These are phyloP conservation scores for Cadophora malorum DNA, from an alignment of 2,329 filamentous ascomycete genomes.

Conservation along the genomic window DNA sequence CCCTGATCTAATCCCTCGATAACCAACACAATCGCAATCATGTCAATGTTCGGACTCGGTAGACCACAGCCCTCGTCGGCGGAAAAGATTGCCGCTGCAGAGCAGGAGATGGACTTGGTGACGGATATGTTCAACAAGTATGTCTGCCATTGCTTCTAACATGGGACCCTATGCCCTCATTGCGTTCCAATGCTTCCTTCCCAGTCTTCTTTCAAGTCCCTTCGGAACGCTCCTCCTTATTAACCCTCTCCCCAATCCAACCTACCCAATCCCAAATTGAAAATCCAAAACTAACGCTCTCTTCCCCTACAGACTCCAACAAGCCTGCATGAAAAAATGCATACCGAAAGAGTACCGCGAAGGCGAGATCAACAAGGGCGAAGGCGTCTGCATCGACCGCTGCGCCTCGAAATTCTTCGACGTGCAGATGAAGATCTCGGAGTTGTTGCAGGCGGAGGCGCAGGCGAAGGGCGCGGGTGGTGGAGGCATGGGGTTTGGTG, in stretches of 20 bases:
- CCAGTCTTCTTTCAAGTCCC: too few relatives aligned
- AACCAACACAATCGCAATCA: constrained; percentile 48
- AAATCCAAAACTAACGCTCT: too few relatives aligned
- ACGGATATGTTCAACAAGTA: constrained; percentile 99
- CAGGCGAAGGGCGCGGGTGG: constrained; percentile 65
- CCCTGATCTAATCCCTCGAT: not conserved
- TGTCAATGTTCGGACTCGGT: constrained; percentile 77
- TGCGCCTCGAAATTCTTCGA: constrained; percentile 99
- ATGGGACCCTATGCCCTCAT: constrained; percentile 4
- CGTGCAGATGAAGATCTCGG: constrained; percentile 95
- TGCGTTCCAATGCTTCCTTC: not conserved
- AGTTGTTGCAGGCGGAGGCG: constrained; percentile 92
- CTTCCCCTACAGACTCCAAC: constrained; percentile 67
- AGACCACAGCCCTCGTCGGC: constrained; percentile 88
- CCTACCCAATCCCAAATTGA: too few relatives aligned
- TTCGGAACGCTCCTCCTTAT: not conserved
- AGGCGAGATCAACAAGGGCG: constrained; percentile 97
- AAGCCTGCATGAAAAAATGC: constrained; percentile 93
- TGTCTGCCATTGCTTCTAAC: constrained; percentile 30
- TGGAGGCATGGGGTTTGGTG: constrained; percentile 56
- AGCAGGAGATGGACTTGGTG: constrained; percentile 97
- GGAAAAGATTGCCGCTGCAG: constrained; percentile 95
- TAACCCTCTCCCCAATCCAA: not conserved
- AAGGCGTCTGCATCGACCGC: constrained; percentile 96
- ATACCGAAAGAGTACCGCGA: constrained; percentile 93